phyloP scores from a whole-genome alignment of 2,329 filamentous ascomycete species.

The Penicillium palitans region DNA sequence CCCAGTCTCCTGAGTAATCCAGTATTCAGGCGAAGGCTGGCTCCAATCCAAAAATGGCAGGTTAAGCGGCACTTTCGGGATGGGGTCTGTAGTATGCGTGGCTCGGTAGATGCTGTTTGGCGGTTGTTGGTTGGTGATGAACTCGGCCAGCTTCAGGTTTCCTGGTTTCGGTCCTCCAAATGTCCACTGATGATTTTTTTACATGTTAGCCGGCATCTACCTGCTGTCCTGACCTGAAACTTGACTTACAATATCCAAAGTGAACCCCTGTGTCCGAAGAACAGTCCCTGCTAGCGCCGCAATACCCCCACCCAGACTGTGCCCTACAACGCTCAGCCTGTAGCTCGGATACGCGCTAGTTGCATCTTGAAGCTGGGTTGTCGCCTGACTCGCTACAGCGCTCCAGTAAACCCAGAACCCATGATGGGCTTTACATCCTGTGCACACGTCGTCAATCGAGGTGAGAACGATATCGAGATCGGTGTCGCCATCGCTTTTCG shows the following conservation, averaged over 20 bases:
- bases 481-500: background rate
- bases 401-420: conserved; percentile 4
- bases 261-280: background rate
- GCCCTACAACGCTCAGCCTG: background rate
- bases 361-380: background rate
- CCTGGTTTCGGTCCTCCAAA: conserved; percentile 2
- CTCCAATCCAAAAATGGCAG: background rate
- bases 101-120: conserved; percentile 2
- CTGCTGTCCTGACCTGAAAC: background rate
- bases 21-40: conserved; percentile 7
- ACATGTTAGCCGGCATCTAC: background rate
- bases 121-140: background rate
- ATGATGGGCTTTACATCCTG: background rate
- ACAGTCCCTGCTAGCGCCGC: background rate
- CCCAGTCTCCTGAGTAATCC: background rate
- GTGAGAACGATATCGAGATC: background rate
- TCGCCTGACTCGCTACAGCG: background rate
- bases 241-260: background rate
- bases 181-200: background rate
- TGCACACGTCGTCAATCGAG: background rate
- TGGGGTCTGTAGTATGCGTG: background rate
- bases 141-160: conserved; percentile 4
- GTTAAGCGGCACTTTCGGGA: background rate
- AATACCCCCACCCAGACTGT: conserved; percentile 1
- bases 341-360: background rate